These are phyloP conservation scores for Phaeotremella skinneri DNA, from an alignment of 768 basidiomycete genomes.

Conservation along the genomic window DNA sequence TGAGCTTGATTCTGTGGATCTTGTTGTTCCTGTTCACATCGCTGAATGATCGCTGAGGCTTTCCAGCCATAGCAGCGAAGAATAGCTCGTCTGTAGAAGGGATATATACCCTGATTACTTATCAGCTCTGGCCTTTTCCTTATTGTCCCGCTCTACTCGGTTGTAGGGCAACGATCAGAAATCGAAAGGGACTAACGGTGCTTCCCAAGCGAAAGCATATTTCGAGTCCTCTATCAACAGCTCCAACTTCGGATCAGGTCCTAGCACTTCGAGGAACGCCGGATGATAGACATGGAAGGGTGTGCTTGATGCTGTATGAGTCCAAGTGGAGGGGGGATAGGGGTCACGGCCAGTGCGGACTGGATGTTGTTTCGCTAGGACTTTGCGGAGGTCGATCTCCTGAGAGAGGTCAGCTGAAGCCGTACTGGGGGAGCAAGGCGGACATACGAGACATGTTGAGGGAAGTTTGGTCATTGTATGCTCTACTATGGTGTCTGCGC, in stretches of 20 bases:
- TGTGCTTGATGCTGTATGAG: not conserved
- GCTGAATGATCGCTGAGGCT: not conserved
- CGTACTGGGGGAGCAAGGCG: too few relatives aligned
- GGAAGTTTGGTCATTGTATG: not conserved
- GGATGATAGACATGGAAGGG: slow-evolving; percentile 2
- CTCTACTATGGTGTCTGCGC: too few relatives aligned
- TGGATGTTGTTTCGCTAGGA: not conserved
- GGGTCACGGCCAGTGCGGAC: not conserved
- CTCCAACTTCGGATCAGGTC: not conserved
- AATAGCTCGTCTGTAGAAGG: not conserved
- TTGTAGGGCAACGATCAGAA: too few relatives aligned
- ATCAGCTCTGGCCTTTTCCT: too few relatives aligned
- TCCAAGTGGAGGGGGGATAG: not conserved
- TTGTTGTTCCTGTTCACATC: not conserved
- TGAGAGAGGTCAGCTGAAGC: not conserved
- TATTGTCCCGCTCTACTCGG: too few relatives aligned
- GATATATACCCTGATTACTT: slow-evolving; percentile 4
- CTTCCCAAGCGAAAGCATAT: slow-evolving; percentile 3
- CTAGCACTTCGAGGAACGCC: not conserved
- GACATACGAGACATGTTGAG: not conserved
- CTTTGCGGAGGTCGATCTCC: not conserved
- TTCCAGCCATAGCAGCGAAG: not conserved
- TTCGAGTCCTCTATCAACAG: not conserved
- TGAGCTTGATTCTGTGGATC: not conserved
- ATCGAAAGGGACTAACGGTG: not conserved